Evolutionary conservation across 805 yeast species (phyloP), one percentile per base, ranked within the genome.

Genomic region (Candida krabiensis): DNA sequence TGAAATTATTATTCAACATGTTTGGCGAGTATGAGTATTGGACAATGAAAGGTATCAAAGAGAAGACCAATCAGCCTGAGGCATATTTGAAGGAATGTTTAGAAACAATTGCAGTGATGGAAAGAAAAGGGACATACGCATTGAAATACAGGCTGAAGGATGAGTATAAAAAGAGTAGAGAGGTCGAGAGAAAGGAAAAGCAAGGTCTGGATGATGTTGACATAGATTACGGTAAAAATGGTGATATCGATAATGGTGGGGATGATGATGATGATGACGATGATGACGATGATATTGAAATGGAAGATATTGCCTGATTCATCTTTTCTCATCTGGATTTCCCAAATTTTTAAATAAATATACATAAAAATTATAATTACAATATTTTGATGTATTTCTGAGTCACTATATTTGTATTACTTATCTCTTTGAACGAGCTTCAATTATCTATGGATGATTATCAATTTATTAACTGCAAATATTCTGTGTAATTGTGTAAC

Each of bases 1-100:
- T 91, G 73, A 96, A 90, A 63, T 67, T 86, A 49, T 67, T 93
- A 50, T 93, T 93, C 77, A 76, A 84, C 51, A 70, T 91, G 53
- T 93, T 93, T 63, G 96, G 89, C 62, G 95, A 90, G 60, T 88
- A 85, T 61, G 97, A 91, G 58, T 93, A 90, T 63, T 93, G 99
- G 99, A 81, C 93, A 9, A 73, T 93, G 73, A 89, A 89, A 64
- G 96, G 96, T 27, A 70, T 93, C 45, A 84, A 88, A 56, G 99
- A 93, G 60, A 77, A 96, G 50, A 89, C 97, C 2, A 82, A 83
- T 54, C 99, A 93, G 69, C 99, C 99, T 2, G 99, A 93, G 60
- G 83, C 83, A 15, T 95, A 86, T 60, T 70, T 93, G 47, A 88
- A 90, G 58, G 96, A 90, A 58, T 86, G 93, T 41, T 69, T 93